Base-by-base conservation (phyloP, 1,139 yeast species). In the Yamadazyma epiphylla region DNA sequence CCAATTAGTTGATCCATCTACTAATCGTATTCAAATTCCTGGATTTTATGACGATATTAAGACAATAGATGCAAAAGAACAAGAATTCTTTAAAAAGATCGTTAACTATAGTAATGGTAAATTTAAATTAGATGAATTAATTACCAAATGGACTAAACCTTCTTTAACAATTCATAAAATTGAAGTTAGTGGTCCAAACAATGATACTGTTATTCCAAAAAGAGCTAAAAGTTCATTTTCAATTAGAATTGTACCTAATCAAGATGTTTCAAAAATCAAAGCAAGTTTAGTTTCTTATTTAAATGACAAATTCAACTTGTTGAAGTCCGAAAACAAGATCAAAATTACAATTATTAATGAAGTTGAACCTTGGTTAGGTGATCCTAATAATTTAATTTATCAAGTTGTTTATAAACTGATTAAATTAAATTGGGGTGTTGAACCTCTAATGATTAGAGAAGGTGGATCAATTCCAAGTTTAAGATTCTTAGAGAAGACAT, bases 361-460 rank as follows among this genome's bases (percentile, higher is more conserved):
- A 48, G 95, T 95, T 0, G 97, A 89, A 48, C 95, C 97, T 2
- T 91, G 98, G 98, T 62, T 91, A 9, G 97, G 96, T 4, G 88
- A 91, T 45, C 84, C 91, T 4, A 55, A 68, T 8, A 88, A 84
- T 49, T 69, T 69, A 24, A 86, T 89, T 1, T 91, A 85, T 54
- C 68, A 74, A 43, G 66, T 82, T 6, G 61, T 89, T 24, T 67
- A 68, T 31, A 60, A 73, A 17, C 85, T 84, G 28, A 64, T 89
- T 21, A 55, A 60, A 25, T 53, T 60, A 5, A 80, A 80, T 35
- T 81, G 94, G 91, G 76, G 71, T 6, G 52, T 60, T 3, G 80
- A 77, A 32, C 97, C 97, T 0, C 61, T 91, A 26, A 81, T 80
- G 39, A 86, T 91, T 27, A 74, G 97, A 41, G 98, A 91, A 60